Evolutionary conservation across 257 asterid species (phyloP).

Genomic region (Verbascum thapsus): DNA sequence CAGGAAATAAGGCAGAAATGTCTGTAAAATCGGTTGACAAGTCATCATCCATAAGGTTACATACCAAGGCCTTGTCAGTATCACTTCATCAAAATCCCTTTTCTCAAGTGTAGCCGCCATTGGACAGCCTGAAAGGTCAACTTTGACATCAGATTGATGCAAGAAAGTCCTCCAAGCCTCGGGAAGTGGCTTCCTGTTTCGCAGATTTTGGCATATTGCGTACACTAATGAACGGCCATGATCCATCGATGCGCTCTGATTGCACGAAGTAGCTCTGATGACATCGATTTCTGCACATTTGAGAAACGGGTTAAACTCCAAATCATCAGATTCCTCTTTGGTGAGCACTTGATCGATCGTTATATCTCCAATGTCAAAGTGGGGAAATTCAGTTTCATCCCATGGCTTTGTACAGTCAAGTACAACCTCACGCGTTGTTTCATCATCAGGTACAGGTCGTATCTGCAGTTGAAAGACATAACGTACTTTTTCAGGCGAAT

Average conservation of each 20-base stretch:
- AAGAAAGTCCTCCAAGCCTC: slow-evolving; percentile 57
- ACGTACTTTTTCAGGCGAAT: slow-evolving; percentile 40
- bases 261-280: slow-evolving; percentile 58
- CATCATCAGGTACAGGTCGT: slow-evolving; percentile 52
- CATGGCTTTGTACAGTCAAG: slow-evolving; percentile 65
- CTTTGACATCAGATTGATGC: slow-evolving; percentile 51
- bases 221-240: slow-evolving; percentile 66
- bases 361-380: slow-evolving; percentile 51
- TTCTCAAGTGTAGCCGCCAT: slow-evolving; percentile 40
- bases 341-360: slow-evolving; percentile 43
- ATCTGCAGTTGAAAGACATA: slow-evolving; percentile 58
- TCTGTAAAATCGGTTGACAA: slow-evolving; percentile 59
- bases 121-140: slow-evolving; percentile 60
- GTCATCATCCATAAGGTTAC: slow-evolving; percentile 51
- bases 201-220: slow-evolving; percentile 58
- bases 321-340: slow-evolving; percentile 47
- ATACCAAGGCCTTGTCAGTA: slow-evolving; percentile 60
- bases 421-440: slow-evolving; percentile 42
- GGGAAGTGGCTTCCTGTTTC: slow-evolving; percentile 59
- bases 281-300: slow-evolving; percentile 54
- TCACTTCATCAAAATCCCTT: slow-evolving; percentile 32
- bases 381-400: slow-evolving; percentile 56
- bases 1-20: slow-evolving; percentile 58
- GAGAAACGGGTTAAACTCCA: slow-evolving; percentile 64
- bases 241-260: slow-evolving; percentile 64